These are phyloP conservation scores for Aspergillus proliferans DNA, from an alignment of 2,329 filamentous ascomycete genomes.

Conservation along the genomic window DNA sequence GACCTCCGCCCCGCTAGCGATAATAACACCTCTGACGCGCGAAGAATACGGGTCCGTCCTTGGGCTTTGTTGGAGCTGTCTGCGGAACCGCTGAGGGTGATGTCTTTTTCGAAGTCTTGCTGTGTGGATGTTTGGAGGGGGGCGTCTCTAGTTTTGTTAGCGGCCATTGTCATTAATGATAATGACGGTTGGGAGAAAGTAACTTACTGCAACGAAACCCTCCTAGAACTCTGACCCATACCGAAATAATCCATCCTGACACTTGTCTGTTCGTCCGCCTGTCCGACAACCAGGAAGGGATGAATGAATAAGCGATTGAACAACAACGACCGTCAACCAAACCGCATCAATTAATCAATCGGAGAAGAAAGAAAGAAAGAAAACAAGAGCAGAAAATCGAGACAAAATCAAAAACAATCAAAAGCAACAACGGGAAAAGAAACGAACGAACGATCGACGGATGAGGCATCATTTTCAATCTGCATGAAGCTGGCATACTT, in stretches of 20 bases:
- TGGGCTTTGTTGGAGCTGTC: conserved; percentile 9
- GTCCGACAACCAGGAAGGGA: not conserved
- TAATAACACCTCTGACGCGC: conserved; percentile 17
- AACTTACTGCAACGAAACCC: not conserved
- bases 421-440: not conserved
- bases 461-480: conserved; percentile 22
- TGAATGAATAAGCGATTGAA: too few species aligned
- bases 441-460: conserved; percentile 1
- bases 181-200: not conserved
- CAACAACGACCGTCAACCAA: not conserved
- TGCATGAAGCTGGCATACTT: conserved; percentile 1
- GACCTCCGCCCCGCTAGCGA: conserved; percentile 11
- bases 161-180: conserved; percentile 7
- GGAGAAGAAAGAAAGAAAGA: not conserved
- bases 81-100: conserved; percentile 8
- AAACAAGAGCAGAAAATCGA: conserved; percentile 2
- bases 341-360: not conserved
- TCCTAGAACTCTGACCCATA: not conserved
- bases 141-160: not conserved
- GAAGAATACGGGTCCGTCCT: conserved; percentile 13
- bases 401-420: not conserved
- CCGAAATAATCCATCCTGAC: conserved; percentile 4
- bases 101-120: conserved; percentile 15
- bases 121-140: conserved; percentile 5
- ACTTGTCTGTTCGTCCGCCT: not conserved